Conservation (phyloP, 768 basidiomycete species). For the Pleurotus djamor region DNA sequence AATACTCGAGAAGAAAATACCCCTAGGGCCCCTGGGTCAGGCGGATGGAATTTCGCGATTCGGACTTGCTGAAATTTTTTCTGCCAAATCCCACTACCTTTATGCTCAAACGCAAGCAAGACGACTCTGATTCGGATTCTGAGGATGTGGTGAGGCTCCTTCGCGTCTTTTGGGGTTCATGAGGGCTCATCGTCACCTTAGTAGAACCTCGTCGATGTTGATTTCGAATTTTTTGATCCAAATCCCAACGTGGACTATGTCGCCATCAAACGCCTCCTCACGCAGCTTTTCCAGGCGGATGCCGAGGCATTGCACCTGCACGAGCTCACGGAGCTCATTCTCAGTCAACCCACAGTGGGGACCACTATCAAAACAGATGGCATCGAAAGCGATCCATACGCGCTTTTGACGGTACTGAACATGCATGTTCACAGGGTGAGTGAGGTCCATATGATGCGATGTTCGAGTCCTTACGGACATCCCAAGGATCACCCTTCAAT, state of each 20-base stretch:
- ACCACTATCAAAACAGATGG: constrained; percentile 94
- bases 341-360: constrained; percentile 73
- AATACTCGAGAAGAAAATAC: too few relatives aligned
- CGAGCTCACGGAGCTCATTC: constrained; percentile 76
- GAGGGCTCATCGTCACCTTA: constrained; percentile 17
- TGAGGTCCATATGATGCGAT: constrained; percentile 4
- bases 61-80: not conserved
- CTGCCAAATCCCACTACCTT: not conserved
- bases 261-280: constrained; percentile 73
- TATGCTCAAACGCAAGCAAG: constrained; percentile 28
- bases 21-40: too few relatives aligned
- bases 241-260: constrained; percentile 82
- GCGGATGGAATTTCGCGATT: too few relatives aligned
- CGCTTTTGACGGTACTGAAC: constrained; percentile 82
- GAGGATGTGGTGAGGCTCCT: constrained; percentile 23
- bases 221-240: constrained; percentile 93
- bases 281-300: constrained; percentile 73
- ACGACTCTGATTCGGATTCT: constrained; percentile 51
- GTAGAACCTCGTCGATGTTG: constrained; percentile 76
- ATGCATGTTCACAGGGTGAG: constrained; percentile 64
- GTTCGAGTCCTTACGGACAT: not conserved
- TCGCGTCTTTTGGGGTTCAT: not conserved
- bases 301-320: constrained; percentile 69
- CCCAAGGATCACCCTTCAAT: constrained; percentile 71
- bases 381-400: constrained; percentile 87